A percentile compares a stretch with the other conserved stretches of the same genome.
phyloP scores from a whole-genome alignment of 2,329 filamentous ascomycete species.

The Colletotrichum sidae region DNA sequence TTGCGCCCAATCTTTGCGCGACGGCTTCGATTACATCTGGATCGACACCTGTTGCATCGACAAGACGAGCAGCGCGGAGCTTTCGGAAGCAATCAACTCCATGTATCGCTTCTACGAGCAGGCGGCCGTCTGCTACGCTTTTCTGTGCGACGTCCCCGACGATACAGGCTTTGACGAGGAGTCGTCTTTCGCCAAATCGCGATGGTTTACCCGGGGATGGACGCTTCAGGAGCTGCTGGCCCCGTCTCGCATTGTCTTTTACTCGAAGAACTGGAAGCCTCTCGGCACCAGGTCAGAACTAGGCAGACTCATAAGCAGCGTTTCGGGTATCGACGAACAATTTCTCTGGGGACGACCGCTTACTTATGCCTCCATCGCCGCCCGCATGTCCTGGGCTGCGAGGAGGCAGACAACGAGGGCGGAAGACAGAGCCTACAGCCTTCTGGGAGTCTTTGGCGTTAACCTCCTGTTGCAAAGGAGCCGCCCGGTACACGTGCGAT shows the following conservation, averaged over 20 bases:
- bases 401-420: neutral
- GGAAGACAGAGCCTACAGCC: conserved; percentile 7
- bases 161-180: neutral
- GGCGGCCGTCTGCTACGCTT: conserved; percentile 23
- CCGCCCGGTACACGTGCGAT: too few relatives aligned
- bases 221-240: conserved; percentile 43
- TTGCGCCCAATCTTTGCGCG: conserved; percentile 32
- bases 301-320: too few relatives aligned
- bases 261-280: neutral
- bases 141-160: conserved; percentile 20
- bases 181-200: conserved; percentile 33
- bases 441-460: conserved; percentile 2
- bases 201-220: conserved; percentile 41
- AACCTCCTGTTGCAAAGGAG: neutral
- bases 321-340: neutral
- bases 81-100: conserved; percentile 29
- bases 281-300: neutral
- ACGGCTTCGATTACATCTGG: conserved; percentile 24
- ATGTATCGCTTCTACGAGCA: conserved; percentile 32
- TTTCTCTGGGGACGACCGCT: neutral
- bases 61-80: conserved; percentile 27
- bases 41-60: conserved; percentile 39
- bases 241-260: conserved; percentile 40
- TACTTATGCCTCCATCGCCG: neutral
- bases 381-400: conserved; percentile 12